Conservation (phyloP, 768 basidiomycete genomes). For the Psilocybe subaeruginosa region DNA sequence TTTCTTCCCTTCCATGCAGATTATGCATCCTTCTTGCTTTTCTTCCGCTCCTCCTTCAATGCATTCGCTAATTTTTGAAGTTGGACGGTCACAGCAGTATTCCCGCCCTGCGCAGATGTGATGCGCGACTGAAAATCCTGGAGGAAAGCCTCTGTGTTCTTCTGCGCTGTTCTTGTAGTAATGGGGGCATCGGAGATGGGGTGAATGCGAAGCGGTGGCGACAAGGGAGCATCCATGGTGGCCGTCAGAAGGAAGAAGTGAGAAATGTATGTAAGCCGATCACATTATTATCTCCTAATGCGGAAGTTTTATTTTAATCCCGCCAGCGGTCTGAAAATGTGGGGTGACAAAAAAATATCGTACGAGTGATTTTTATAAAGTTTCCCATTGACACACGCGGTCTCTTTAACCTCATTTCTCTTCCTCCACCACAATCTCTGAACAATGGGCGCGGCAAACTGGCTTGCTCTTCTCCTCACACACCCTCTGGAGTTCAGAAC, state of each 20-base stretch:
- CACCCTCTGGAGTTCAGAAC: conserved; percentile 86
- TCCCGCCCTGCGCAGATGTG: conserved; percentile 50
- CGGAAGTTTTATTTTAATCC: conserved; percentile 14
- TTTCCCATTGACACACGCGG: not conserved
- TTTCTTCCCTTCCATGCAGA: not conserved
- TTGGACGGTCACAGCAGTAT: conserved; percentile 60
- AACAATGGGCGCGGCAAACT: conserved; percentile 57
- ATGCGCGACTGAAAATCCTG: conserved; percentile 51
- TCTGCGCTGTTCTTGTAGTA: conserved; percentile 42
- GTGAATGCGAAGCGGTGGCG: conserved; percentile 51
- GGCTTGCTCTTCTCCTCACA: conserved; percentile 70
- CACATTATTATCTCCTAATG: not conserved
- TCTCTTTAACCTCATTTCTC: conserved; percentile 6
- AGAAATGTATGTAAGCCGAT: conserved; percentile 7
- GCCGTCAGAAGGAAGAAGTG: conserved; percentile 10
- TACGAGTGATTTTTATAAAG: conserved; percentile 18
- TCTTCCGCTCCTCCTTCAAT: conserved; percentile 50
- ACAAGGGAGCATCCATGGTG: conserved; percentile 47
- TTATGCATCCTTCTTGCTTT: conserved; percentile 24
- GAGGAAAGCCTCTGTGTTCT: conserved; percentile 47
- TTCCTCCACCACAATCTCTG: conserved; percentile 1
- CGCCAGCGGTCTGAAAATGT: conserved; percentile 11
- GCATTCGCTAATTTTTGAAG: conserved; percentile 59
- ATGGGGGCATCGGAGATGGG: conserved; percentile 37
- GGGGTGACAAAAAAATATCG: conserved; percentile 18